Conservation (phyloP, 2,329 filamentous ascomycete species). For the Diplocarpon mali region DNA sequence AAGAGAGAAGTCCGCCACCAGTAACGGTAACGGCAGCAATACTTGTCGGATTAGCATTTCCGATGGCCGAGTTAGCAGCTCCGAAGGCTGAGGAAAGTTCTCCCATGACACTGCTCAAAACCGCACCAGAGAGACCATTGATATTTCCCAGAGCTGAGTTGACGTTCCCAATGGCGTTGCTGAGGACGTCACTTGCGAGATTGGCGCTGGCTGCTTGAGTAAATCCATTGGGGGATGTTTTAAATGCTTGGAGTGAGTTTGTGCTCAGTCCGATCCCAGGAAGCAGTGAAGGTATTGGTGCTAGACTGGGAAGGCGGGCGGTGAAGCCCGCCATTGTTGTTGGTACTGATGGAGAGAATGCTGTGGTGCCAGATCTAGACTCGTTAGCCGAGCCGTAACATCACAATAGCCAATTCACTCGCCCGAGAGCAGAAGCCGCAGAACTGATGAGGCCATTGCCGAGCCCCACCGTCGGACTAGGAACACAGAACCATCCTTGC, state of each 20-base stretch:
- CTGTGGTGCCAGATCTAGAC: background rate
- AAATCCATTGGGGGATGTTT: background rate
- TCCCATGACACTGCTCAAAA: slow-evolving; percentile 7
- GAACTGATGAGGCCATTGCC: slow-evolving; percentile 1
- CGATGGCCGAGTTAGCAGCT: slow-evolving; percentile 1
- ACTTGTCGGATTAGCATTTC: slow-evolving; percentile 1
- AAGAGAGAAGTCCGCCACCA: background rate
- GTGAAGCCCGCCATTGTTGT: slow-evolving; percentile 7
- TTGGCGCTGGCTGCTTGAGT: background rate
- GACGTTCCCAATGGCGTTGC: slow-evolving; percentile 1
- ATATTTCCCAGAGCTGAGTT: slow-evolving; percentile 7
- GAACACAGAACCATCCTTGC: slow-evolving; percentile 11
- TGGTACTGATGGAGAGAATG: background rate
- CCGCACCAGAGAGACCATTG: slow-evolving; percentile 5
- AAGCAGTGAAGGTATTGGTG: background rate
- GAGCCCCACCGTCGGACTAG: slow-evolving; percentile 4
- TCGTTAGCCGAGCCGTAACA: background rate
- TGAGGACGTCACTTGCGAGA: slow-evolving; percentile 1
- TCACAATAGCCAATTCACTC: background rate
- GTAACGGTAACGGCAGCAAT: background rate
- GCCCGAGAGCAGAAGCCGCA: slow-evolving; percentile 1
- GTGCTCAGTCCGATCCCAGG: background rate
- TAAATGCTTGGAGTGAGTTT: background rate
- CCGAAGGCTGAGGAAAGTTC: slow-evolving; percentile 6
- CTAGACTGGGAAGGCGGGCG: slow-evolving; percentile 4